Base-by-base conservation (phyloP, 2,329 filamentous ascomycete genomes). In the Fusarium tuaranense region DNA sequence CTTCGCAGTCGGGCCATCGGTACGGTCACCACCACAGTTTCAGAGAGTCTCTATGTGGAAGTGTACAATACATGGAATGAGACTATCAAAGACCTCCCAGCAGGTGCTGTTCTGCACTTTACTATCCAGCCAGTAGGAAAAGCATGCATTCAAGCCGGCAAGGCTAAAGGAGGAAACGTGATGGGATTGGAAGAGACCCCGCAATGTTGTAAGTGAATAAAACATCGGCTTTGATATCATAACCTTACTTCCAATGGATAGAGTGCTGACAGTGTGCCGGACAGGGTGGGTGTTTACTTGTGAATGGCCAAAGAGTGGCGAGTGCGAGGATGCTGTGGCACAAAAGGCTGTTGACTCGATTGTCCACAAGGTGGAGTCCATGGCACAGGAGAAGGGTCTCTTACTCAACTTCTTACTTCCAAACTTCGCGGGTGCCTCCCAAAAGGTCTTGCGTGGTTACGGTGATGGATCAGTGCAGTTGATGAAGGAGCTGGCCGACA, bases 231-330 rank as follows among this genome's bases (percentile, higher is more conserved):
- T 18, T 3, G 14, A 13, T 3, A 20, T 30, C 6, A 14, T 32
- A 13, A 6, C 6, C 44, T 22, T n/a, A 2, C 10, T n/a, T 18
- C 9, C 9, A 30, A 12, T 34, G 32, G 16, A 30, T 7, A 30
- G 5, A 10, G 27, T 20, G 3, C 30, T 41, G 22, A 38, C 22
- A 38, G 27, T 14, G 8, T 4, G 7, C 22, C 18, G 8, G 7
- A 27, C 2, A 59, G 57, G 57, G 57, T 59, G 57, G 57, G 57
- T 59, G 16, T 59, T 59, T 41, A 59, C 57, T 12, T 59, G 57
- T 18, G 57, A 41, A 30, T 59, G 57, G 57, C 16, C 22, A 5
- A 41, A 59, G 9, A 18, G 36, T 6, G 22, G 36, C 6, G 16
- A 25, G 41, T 30, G 20, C 34, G 57, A 59, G 10, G 22, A 30